Evolutionary conservation across 306 rosid genomes (phyloP), one percentile per base, ranked within the genome.

Genomic region (Vicia villosa): DNA sequence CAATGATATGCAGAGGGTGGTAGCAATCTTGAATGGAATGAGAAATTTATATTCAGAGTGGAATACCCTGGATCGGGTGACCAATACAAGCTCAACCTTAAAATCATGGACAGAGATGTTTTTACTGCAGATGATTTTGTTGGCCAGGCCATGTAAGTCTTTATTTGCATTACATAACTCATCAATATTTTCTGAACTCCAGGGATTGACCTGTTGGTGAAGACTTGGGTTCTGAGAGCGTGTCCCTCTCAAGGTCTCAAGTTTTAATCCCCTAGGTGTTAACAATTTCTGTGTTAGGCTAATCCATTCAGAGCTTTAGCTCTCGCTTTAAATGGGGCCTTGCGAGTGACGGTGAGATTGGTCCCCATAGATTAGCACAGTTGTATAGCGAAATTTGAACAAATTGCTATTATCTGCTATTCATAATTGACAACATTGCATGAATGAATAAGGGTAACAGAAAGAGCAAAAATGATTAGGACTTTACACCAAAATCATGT

Each of bases 31-130:
- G 86, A 64, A 26, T 94, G 98, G 98, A 85, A 94, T 24, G 97
- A 94, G 86, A 94, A 73, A 66, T 72, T 88, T 38, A 77, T 75
- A 10, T 90, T 90, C 82, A 78, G 86, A 70, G 96, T 70, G 2
- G 94, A 94, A 59, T 94, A 94, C 70, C 97, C 97, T 4, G 94
- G 96, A 6, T 69, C 86, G 2, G 89, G 97, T n/a, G 57, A 78
- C 10, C 80, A 81, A 8, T 88, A 69, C 82, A 94, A 90, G 79
- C 71, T 94, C 79, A 40, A 26, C 77, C 85, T 94, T 72, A 84
- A 77, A 32, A 81, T 94, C 84, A 55, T 85, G 83, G 98, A 94
- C 82, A 82, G 84, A 63, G 97, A 94, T 80, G 79, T 86, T 19
- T 94, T 90, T 75, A 75, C 98, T 34, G 4, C 82, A 4, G 97